Evolutionary conservation across 2,329 filamentous ascomycete species (phyloP), one percentile per base, ranked within the genome.

Genomic region (Verticillium dahliae): DNA sequence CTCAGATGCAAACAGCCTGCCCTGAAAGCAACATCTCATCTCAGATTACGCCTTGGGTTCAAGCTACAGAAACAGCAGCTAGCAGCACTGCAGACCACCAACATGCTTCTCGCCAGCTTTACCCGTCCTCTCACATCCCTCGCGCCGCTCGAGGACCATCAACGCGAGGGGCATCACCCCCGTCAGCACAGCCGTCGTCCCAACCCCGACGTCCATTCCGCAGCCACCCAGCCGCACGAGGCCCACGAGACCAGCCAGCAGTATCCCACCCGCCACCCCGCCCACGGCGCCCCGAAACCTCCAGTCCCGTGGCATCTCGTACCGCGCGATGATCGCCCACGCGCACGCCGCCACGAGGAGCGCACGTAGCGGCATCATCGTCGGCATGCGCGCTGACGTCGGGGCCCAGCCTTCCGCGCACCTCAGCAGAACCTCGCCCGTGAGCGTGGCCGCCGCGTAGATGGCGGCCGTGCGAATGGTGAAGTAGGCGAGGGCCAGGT

Each of bases 401-500:
- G 13, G 22, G 10, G 57, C 45, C 10, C 57, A 38, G 31, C 35
- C 59, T 14, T 41, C 31, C 13, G 62, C 38, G 61, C 60, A 64
- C 27, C 58, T 37, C 11, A 70, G 60, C 27, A 67, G 18, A n/a
- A 62, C 50, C 33, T 66, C 64, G 4, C 70, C 67, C 33, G 63
- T 15, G 59, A 72, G 68, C 31, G 66, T 67, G 59, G 74, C 66
- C 18, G 65, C 11, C 58, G 73, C 70, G 62, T 76, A 75, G 58
- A 68, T 62, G 56, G 71, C 65, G 33, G 69, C 70, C 52, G 73
- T 66, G 58, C 71, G 68, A 58, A 73, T 41, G 65, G 74, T 66
- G 67, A 74, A 75, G 61, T 74, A 68, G 39, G 69, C 68, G 13
- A 77, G 67, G 50, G 72, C 70, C 18, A 76, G 65, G 65, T 76